phyloP scores from a whole-genome alignment of 2,329 filamentous ascomycete genomes.

The Pochonia chlamydosporia region DNA sequence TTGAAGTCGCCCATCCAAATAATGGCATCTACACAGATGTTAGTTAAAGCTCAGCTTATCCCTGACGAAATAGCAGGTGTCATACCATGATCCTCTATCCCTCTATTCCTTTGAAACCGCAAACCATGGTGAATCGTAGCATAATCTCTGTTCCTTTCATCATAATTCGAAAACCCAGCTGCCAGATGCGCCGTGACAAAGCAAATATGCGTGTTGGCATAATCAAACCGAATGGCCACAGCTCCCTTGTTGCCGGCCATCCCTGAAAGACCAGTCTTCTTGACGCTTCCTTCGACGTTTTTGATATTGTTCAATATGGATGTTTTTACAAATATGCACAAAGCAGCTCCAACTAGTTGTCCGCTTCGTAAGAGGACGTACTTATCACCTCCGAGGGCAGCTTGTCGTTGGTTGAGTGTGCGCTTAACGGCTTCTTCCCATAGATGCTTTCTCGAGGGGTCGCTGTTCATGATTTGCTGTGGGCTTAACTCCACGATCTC shows the following conservation, averaged over 20 bases:
- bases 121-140: slow-evolving; percentile 81
- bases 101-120: slow-evolving; percentile 82
- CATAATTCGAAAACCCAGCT: slow-evolving; percentile 93
- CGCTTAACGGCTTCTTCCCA: slow-evolving; percentile 82
- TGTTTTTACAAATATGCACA: slow-evolving; percentile 85
- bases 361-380: slow-evolving; percentile 90
- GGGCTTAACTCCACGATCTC: slow-evolving; percentile 98
- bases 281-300: slow-evolving; percentile 92
- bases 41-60: neutral
- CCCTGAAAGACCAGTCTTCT: slow-evolving; percentile 90
- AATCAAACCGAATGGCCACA: slow-evolving; percentile 92
- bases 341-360: slow-evolving; percentile 87
- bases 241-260: slow-evolving; percentile 98
- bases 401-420: slow-evolving; percentile 69
- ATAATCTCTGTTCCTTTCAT: slow-evolving; percentile 92
- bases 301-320: slow-evolving; percentile 77
- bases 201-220: slow-evolving; percentile 85
- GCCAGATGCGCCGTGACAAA: slow-evolving; percentile 96
- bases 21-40: slow-evolving; percentile 51
- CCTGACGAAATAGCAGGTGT: neutral
- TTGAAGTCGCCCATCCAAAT: slow-evolving; percentile 99
- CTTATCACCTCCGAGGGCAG: slow-evolving; percentile 59
- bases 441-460: slow-evolving; percentile 73
- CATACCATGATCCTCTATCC: slow-evolving; percentile 82
- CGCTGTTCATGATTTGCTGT: slow-evolving; percentile 98